phyloP scores from a whole-genome alignment of 768 basidiomycete genomes.

The Russula virescens region DNA sequence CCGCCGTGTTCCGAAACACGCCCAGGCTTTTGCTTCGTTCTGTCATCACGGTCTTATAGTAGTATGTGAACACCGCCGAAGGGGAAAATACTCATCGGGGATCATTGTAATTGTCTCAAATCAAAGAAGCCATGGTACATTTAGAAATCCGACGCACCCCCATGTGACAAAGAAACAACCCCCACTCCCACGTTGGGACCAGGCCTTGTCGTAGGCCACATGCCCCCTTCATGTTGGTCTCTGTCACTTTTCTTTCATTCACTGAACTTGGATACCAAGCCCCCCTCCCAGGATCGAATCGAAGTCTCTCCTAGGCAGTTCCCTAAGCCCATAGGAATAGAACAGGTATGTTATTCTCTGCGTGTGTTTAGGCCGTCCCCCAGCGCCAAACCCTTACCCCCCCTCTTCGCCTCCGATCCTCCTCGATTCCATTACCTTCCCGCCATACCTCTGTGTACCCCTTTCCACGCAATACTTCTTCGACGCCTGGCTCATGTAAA shows the following conservation, averaged over 20 bases:
- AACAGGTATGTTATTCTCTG: background rate
- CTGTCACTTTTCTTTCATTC: background rate
- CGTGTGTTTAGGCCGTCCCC: background rate
- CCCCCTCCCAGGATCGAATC: background rate
- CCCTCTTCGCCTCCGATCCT: constrained; percentile 63
- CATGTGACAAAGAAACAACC: no score
- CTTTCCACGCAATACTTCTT: constrained; percentile 39
- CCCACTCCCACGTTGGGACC: no score
- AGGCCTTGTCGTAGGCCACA: no score
- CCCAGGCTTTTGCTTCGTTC: no score
- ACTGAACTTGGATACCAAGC: background rate
- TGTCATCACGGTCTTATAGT: no score
- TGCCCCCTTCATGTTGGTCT: background rate
- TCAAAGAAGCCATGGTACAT: no score
- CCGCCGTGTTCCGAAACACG: no score
- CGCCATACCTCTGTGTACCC: constrained; percentile 66
- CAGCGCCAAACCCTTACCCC: constrained; percentile 61
- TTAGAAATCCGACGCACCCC: no score
- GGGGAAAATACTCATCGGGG: no score
- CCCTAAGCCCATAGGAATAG: background rate
- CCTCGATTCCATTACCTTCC: constrained; percentile 64
- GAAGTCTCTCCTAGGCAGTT: background rate
- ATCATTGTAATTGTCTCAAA: no score
- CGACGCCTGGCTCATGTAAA: constrained; percentile 47
- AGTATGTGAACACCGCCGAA: no score